Evolutionary conservation across 495 filamentous ascomycete species (phyloP).

Genomic region (Darksidea phi): DNA sequence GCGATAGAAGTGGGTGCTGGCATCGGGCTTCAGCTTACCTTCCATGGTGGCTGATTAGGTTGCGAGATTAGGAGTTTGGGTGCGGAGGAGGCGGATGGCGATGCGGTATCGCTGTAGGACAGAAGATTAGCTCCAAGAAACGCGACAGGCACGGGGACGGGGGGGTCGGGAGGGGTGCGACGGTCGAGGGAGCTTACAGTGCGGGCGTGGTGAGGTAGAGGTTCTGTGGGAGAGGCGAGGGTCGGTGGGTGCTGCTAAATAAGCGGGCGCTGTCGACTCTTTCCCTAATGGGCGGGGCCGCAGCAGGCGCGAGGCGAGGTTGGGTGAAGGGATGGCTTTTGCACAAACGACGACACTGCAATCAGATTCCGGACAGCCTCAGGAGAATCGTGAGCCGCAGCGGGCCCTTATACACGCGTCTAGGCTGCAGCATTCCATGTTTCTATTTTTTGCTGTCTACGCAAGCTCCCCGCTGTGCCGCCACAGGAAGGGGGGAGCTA

Average conservation of each 20-base stretch:
- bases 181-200: conserved; percentile 26
- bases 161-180: background rate
- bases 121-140: conserved; percentile 19
- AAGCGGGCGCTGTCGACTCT: conserved; percentile 32
- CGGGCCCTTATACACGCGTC: background rate
- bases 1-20: conserved; percentile 10
- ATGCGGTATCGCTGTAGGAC: conserved; percentile 32
- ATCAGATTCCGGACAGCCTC: conserved; percentile 5
- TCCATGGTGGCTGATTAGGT: conserved; percentile 65
- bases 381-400: background rate
- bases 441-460: conserved; percentile 24
- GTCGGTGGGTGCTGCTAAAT: conserved; percentile 41
- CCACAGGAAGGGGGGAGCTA: conserved; percentile 24
- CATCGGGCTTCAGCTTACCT: conserved; percentile 58
- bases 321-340: conserved; percentile 21
- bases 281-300: conserved; percentile 34
- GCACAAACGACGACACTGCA: conserved; percentile 1
- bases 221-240: conserved; percentile 33
- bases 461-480: conserved; percentile 31
- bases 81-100: conserved; percentile 30
- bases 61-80: conserved; percentile 38
- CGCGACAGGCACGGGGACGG: background rate
- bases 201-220: conserved; percentile 25
- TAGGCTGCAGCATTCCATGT: conserved; percentile 37
- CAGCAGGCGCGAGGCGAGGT: conserved; percentile 22